Evolutionary conservation across 768 basidiomycete species (phyloP).

Genomic region (Suillus hirtellus): DNA sequence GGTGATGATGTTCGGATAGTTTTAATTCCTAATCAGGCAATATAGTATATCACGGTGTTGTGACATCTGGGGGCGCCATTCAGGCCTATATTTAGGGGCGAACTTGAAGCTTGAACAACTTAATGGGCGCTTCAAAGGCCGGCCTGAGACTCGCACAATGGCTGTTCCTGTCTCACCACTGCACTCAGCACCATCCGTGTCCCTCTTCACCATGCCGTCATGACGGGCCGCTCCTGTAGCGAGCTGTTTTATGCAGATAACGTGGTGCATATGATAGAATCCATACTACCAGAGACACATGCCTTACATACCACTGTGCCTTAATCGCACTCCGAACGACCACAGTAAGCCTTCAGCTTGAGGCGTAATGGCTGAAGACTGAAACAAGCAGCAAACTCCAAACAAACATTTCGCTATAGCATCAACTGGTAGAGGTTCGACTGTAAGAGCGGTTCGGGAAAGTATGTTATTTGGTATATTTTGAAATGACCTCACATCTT

Average conservation of each 20-base stretch:
- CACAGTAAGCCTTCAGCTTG: not conserved
- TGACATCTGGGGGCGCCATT: too few species aligned
- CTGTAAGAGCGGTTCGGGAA: not conserved
- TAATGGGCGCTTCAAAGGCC: too few species aligned
- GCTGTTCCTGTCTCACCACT: too few species aligned
- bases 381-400: not conserved
- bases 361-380: not conserved
- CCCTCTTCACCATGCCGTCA: too few species aligned
- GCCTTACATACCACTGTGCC: not conserved
- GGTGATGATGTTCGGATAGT: too few species aligned
- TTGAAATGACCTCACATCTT: constrained; percentile 14
- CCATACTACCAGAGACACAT: not conserved
- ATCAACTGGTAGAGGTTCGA: not conserved
- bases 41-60: too few species aligned
- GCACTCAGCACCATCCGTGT: too few species aligned
- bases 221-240: too few species aligned
- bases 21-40: too few species aligned
- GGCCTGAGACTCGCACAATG: too few species aligned
- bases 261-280: not conserved
- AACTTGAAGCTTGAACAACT: too few species aligned
- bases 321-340: not conserved
- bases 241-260: not conserved
- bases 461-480: not conserved
- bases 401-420: not conserved
- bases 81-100: too few species aligned